Percentiles rank a stretch among this genome's conserved stretches.
Evolutionary conservation across 73 alveolate species (phyloP).

Genomic region (Paramecium sonneborni): DNA sequence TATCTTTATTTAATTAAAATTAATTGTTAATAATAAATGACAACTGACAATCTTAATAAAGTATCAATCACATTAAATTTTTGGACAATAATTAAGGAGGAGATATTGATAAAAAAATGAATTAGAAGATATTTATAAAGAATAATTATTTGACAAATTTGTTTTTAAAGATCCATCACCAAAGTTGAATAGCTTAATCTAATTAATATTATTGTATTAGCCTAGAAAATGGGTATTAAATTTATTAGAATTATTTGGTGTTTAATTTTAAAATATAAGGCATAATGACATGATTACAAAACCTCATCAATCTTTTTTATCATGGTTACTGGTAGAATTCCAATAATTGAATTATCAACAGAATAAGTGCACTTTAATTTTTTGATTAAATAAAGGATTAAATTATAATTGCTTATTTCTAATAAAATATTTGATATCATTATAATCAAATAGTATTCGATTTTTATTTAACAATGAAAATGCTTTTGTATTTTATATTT

Average conservation of each 20-base stretch:
- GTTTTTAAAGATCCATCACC: background rate
- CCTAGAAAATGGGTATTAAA: background rate
- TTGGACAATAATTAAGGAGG: background rate
- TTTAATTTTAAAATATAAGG: background rate
- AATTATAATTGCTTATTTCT: background rate
- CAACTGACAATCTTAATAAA: background rate
- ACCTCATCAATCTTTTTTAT: background rate
- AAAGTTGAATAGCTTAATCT: conserved; percentile 3
- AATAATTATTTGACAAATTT: background rate
- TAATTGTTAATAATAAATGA: conserved; percentile 9
- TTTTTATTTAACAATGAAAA: background rate
- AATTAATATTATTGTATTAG: too few species aligned
- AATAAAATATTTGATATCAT: background rate
- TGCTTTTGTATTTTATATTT: background rate
- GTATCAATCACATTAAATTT: background rate
- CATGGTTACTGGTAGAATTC: background rate
- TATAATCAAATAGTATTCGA: background rate
- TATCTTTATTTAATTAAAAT: background rate
- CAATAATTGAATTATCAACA: background rate
- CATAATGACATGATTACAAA: background rate
- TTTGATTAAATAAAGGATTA: background rate
- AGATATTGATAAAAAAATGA: background rate
- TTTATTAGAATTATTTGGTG: background rate
- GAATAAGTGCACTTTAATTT: background rate
- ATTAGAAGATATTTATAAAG: background rate